Percentiles rank a stretch among this genome's conserved stretches.
phyloP scores from a whole-genome alignment of 2,329 filamentous ascomycete species.

The Aspergillus niger region DNA sequence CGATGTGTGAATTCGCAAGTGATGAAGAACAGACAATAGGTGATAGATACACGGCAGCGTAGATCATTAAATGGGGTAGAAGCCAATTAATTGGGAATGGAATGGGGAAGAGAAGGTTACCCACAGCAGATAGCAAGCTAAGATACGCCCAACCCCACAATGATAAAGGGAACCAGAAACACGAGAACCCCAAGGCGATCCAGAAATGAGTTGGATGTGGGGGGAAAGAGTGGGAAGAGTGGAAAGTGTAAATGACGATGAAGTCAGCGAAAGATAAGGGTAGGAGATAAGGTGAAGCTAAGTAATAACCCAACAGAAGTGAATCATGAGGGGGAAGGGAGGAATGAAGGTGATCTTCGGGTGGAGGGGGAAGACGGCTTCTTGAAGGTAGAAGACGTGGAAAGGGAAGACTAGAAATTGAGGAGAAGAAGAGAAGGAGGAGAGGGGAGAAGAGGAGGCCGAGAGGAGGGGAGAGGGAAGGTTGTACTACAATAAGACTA shows the following conservation, averaged over 20 bases:
- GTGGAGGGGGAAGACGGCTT: too few species aligned
- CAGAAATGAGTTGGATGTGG: constrained; percentile 3
- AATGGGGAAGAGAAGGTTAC: constrained; percentile 2
- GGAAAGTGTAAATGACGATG: not conserved
- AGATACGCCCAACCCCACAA: constrained; percentile 10
- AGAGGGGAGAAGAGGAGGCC: constrained; percentile 1
- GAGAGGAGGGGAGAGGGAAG: constrained; percentile 4
- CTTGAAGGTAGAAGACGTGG: not conserved
- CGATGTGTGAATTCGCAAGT: not conserved
- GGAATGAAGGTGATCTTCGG: not conserved
- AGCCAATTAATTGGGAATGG: constrained; percentile 7
- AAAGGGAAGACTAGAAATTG: constrained; percentile 4
- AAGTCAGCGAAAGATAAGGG: constrained; percentile 4
- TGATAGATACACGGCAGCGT: not conserved
- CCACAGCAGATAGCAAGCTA: constrained; percentile 9
- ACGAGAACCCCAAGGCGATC: constrained; percentile 4
- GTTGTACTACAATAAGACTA: constrained; percentile 8
- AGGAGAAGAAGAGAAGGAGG: constrained; percentile 8
- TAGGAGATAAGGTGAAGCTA: not conserved
- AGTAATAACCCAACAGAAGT: constrained; percentile 4
- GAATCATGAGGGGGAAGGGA: not conserved
- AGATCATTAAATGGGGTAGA: not conserved
- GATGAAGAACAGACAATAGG: not conserved
- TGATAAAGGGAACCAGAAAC: constrained; percentile 5
- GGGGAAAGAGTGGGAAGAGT: not conserved